phyloP scores from a whole-genome alignment of 768 basidiomycete genomes.

The Lactarius hengduanensis region DNA sequence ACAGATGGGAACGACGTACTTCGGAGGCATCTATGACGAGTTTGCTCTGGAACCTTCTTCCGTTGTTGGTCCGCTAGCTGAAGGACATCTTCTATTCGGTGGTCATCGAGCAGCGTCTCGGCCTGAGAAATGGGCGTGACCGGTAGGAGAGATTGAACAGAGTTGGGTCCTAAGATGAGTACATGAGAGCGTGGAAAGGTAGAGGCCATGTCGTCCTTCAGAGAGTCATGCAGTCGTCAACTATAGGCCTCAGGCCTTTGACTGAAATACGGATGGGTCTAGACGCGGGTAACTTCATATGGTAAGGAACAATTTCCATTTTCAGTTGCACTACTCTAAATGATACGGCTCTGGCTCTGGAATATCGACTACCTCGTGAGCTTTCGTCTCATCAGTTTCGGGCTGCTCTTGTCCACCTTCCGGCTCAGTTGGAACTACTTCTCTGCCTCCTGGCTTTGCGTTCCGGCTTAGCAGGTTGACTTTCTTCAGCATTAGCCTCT shows the following conservation, averaged over 20 bases:
- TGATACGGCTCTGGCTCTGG: conserved; percentile 1
- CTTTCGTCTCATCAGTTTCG: background rate
- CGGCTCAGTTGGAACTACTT: background rate
- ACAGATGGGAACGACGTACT: conserved; percentile 35
- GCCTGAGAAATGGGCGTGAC: conserved; percentile 72
- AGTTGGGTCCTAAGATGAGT: conserved; percentile 59
- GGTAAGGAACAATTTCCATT: background rate
- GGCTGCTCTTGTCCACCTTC: background rate
- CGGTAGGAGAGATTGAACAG: conserved; percentile 64
- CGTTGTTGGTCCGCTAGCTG: conserved; percentile 60
- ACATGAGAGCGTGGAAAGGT: conserved; percentile 67
- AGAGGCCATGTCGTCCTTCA: conserved; percentile 24
- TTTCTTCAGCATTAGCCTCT: conserved; percentile 38
- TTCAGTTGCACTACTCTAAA: background rate
- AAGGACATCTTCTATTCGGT: conserved; percentile 62
- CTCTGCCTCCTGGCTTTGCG: conserved; percentile 26
- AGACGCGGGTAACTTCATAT: background rate
- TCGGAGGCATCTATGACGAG: conserved; percentile 55
- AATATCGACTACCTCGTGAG: background rate
- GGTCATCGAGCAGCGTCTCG: conserved; percentile 63
- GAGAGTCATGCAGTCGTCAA: background rate
- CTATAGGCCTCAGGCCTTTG: background rate
- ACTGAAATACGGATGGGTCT: background rate
- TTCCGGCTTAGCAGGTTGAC: conserved; percentile 23
- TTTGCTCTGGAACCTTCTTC: conserved; percentile 54